phyloP scores from a whole-genome alignment of 306 rosid species.

The Cicer pinnatifidum region DNA sequence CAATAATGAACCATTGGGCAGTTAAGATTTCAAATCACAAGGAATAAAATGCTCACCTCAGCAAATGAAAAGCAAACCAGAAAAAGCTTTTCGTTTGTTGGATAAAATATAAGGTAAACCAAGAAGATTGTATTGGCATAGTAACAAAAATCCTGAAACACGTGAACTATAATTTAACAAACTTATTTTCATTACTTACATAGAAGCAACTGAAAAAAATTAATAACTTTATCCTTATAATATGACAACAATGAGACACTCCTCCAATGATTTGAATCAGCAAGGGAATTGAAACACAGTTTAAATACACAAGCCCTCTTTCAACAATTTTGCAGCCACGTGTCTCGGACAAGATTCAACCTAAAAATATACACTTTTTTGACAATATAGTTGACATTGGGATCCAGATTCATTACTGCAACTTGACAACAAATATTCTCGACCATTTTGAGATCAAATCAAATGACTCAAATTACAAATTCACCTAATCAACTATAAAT shows the following conservation, averaged over 20 bases:
- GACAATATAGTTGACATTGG: background rate
- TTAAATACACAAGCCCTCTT: slow-evolving; percentile 16
- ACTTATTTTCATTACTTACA: slow-evolving; percentile 11
- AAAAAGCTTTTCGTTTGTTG: slow-evolving; percentile 85
- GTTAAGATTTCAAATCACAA: slow-evolving; percentile 13
- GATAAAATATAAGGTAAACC: slow-evolving; percentile 76
- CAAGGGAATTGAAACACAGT: slow-evolving; percentile 13
- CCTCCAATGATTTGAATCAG: slow-evolving; percentile 10
- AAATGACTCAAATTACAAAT: background rate
- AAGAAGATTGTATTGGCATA: slow-evolving; percentile 93
- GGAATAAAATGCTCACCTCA: slow-evolving; percentile 64
- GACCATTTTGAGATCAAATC: background rate
- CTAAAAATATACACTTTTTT: background rate
- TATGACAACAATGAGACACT: slow-evolving; percentile 11
- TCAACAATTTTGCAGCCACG: background rate
- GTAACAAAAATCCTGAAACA: slow-evolving; percentile 87
- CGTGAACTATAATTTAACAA: slow-evolving; percentile 40
- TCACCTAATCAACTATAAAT: background rate
- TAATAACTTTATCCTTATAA: slow-evolving; percentile 1
- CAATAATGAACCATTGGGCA: slow-evolving; percentile 17
- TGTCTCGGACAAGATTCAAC: background rate
- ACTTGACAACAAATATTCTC: background rate
- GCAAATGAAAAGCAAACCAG: slow-evolving; percentile 95
- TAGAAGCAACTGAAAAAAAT: background rate
- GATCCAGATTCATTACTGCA: background rate